Base-by-base conservation (phyloP, 2,329 filamentous ascomycete species). In the Sporothrix brasiliensis region DNA sequence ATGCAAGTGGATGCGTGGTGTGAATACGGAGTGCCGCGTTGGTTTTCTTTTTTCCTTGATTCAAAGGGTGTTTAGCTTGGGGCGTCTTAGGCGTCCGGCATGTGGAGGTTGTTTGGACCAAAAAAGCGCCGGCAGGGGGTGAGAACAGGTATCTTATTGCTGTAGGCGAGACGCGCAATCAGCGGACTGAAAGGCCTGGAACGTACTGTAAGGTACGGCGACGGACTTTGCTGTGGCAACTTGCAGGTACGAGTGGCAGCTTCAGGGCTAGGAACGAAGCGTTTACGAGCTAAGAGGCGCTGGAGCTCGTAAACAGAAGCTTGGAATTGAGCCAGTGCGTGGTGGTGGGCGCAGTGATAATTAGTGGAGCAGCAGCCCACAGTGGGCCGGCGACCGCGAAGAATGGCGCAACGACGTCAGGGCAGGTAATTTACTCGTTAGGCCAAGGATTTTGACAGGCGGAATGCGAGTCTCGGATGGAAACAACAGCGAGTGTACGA, bases 1-100 rank as follows among this genome's bases (percentile, higher is more conserved):
- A 14, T 63, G 58, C 58, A 19, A 56, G 53, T 34, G 27, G 53
- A 56, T 56, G 53, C 53, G 24, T 56, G 24, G 13, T 19, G 30
- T 58, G 54, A 63, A 63, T 47, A 63, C 58, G 58, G 47, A 39
- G 58, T 63, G 58, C 39, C n/a, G 19, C 44, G 58, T 63, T n/a
- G 56, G 41, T 47, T 47, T 63, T 6, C 58, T 44, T 47, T 47
- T 63, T 21, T 39, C 24, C 39, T 47, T 63, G 39, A 39, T 27
- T 27, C 58, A 10, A 47, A 63, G 10, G 56, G 56, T 39, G 56
- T 44, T 24, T 21, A 1, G 34, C 2, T 24, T 24, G 24, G 24
- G 24, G 34, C 34, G 34, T 34, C 6, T 34, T 34, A n/a, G 56
- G 56, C 56, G 56, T 60, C 10, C 30, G 56, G 56, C 56, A 21